These are phyloP conservation scores for Gillenia trifoliata DNA, from an alignment of 306 rosid species.

Conservation along the genomic window DNA sequence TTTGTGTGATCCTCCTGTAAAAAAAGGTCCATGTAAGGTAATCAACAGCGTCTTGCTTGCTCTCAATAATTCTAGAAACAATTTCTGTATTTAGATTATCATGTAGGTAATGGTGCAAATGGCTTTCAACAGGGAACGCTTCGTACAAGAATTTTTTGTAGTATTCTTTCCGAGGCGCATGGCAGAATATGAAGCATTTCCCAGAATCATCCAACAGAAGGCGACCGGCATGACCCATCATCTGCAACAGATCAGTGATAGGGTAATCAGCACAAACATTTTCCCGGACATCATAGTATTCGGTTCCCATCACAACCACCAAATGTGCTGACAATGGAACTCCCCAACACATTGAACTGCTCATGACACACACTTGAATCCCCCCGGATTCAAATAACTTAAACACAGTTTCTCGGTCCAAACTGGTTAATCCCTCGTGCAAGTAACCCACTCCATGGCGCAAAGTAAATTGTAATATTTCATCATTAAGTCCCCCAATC, in stretches of 20 bases:
- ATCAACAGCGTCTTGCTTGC: no score
- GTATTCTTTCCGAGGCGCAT: constrained; percentile 86
- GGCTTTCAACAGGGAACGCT: constrained; percentile 95
- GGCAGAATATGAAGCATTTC: constrained; percentile 88
- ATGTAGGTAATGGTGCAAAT: constrained; percentile 78
- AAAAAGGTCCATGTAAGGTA: no score
- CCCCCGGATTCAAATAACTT: constrained; percentile 72
- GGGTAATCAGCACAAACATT: constrained; percentile 94
- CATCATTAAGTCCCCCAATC: constrained; percentile 56
- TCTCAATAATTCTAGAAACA: constrained; percentile 72
- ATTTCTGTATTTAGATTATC: constrained; percentile 83
- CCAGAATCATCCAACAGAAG: constrained; percentile 83
- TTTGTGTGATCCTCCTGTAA: constrained; percentile 90
- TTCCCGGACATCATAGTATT: constrained; percentile 82
- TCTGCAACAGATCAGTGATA: constrained; percentile 83
- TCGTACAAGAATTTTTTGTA: constrained; percentile 86
- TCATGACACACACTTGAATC: constrained; percentile 88
- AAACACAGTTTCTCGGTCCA: constrained; percentile 68
- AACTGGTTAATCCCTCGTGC: constrained; percentile 76
- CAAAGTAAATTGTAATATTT: constrained; percentile 61
- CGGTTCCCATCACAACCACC: constrained; percentile 97
- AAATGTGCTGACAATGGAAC: constrained; percentile 79
- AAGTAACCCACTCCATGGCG: constrained; percentile 86
- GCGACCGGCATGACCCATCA: constrained; percentile 98
- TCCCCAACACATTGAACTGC: constrained; percentile 92